Evolutionary conservation across 1,284 basidiomycete species (phyloP).

Genomic region (Schizopora paradoxa): DNA sequence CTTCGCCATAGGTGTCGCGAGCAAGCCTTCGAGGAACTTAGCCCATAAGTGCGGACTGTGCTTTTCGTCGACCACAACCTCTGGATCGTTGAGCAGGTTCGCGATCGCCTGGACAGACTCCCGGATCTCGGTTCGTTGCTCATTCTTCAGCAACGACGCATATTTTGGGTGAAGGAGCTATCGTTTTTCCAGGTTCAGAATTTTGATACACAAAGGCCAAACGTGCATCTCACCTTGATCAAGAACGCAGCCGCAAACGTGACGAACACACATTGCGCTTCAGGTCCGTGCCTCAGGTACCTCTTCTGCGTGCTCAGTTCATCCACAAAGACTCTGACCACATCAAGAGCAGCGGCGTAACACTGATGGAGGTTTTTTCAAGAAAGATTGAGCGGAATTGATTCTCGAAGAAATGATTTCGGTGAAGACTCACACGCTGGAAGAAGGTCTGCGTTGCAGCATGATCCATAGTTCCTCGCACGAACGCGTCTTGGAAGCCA

Average conservation of each 20-base stretch:
- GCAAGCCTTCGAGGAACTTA: constrained; percentile 63
- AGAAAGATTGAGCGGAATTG: constrained; percentile 1
- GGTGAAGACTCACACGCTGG: constrained; percentile 45
- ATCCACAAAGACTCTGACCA: constrained; percentile 58
- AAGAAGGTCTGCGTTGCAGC: constrained; percentile 60
- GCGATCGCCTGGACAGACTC: constrained; percentile 57
- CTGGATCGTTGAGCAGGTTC: constrained; percentile 56
- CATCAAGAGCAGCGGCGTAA: constrained; percentile 40
- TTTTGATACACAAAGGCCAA: not conserved
- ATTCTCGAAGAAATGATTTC: not conserved
- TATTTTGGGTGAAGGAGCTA: constrained; percentile 73
- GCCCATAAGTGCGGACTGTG: constrained; percentile 74
- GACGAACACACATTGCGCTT: constrained; percentile 79
- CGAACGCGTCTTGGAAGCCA: constrained; percentile 71
- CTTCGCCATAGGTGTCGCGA: constrained; percentile 50
- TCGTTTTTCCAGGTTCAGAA: not conserved
- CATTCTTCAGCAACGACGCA: constrained; percentile 46
- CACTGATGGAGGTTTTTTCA: constrained; percentile 16
- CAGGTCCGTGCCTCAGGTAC: constrained; percentile 71
- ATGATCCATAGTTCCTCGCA: constrained; percentile 37
- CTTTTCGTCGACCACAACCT: constrained; percentile 67
- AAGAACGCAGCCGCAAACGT: constrained; percentile 80
- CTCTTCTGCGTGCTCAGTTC: constrained; percentile 50
- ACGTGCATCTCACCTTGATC: constrained; percentile 50
- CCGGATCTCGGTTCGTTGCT: constrained; percentile 57